Evolutionary conservation across 163 green algal species (phyloP).

Genomic region (Chlamydomonas reinhardtii): DNA sequence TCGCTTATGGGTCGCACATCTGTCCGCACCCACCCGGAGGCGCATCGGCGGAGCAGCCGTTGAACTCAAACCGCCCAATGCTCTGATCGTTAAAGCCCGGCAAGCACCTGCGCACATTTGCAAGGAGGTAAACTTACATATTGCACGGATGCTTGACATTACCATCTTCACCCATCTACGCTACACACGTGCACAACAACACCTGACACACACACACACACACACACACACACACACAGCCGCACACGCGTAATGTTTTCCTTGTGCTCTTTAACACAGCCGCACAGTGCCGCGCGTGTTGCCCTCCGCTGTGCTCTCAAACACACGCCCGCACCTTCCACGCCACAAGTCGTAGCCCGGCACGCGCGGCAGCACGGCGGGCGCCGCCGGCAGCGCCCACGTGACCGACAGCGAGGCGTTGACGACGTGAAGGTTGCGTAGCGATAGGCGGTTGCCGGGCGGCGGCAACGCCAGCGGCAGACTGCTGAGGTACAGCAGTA

Average conservation of each 20-base stretch:
- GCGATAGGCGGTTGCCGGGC: not conserved
- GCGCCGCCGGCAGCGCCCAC: constrained; percentile 14
- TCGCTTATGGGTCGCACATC: too few species aligned
- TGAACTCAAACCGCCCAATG: not conserved
- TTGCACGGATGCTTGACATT: too few species aligned
- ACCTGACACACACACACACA: too few species aligned
- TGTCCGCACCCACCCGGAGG: not conserved
- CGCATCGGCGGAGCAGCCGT: not conserved
- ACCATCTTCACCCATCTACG: too few species aligned
- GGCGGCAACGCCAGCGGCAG: not conserved
- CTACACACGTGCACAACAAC: too few species aligned
- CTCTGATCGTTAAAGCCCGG: not conserved
- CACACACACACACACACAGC: too few species aligned
- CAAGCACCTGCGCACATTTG: not conserved
- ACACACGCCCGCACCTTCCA: not conserved
- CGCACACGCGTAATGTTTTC: too few species aligned
- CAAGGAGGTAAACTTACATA: too few species aligned
- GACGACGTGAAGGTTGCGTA: not conserved
- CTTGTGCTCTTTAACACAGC: too few species aligned
- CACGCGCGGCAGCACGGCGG: constrained; percentile 3
- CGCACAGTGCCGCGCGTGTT: too few species aligned
- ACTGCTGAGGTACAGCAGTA: not conserved
- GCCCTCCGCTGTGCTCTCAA: too few species aligned
- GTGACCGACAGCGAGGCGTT: not conserved
- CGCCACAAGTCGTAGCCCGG: not conserved